A percentile compares a stretch with the other conserved stretches of the same genome.
Conservation (phyloP, 192 early-diverging fungal genomes). For the Rhizophagus clarus region DNA sequence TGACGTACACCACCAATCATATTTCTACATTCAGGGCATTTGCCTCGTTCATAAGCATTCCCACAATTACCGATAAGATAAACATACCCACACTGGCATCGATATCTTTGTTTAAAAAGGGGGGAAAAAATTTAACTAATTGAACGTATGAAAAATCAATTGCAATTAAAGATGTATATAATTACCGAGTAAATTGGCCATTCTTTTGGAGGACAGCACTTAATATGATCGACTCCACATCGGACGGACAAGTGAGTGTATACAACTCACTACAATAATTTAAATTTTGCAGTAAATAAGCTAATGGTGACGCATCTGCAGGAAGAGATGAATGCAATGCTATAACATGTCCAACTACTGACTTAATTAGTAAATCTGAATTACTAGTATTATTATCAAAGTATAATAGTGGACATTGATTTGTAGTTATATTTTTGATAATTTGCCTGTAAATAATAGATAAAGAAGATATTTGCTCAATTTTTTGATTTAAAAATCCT, state of each 20-base stretch:
- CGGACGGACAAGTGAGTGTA: neutral
- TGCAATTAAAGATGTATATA: neutral
- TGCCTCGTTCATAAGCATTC: neutral
- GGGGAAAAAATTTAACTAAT: neutral
- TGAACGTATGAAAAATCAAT: neutral
- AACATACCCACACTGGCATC: constrained; percentile 28
- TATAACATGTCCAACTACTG: constrained; percentile 21
- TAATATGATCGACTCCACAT: neutral
- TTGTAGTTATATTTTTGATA: neutral
- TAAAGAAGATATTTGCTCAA: neutral
- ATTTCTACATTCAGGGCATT: constrained; percentile 26
- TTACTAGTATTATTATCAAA: neutral
- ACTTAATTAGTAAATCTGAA: constrained; percentile 12
- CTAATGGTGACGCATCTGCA: constrained; percentile 17
- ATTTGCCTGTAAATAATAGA: neutral
- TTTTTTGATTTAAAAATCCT: constrained; percentile 7
- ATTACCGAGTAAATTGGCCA: neutral
- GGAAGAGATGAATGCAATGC: constrained; percentile 23
- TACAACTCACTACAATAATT: neutral
- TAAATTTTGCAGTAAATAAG: constrained; percentile 14
- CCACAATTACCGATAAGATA: constrained; percentile 32
- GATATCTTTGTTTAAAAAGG: neutral
- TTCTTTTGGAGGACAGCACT: neutral
- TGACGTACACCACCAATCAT: neutral
- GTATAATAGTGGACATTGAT: neutral